Evolutionary conservation across 345 rosid species (phyloP).

Genomic region (Ailanthus altissimus): DNA sequence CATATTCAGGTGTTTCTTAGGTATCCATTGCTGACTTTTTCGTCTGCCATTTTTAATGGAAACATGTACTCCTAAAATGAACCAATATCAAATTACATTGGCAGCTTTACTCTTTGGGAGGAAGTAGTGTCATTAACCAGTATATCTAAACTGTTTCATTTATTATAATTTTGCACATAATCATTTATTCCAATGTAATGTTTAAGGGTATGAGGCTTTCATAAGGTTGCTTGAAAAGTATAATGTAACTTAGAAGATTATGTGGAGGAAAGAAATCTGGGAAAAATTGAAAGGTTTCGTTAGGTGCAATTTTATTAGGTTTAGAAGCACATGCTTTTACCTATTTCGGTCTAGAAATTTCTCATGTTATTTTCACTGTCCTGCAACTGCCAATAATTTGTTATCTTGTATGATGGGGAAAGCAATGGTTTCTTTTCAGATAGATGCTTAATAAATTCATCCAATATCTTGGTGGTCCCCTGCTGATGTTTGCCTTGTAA

Average conservation of each 20-base stretch:
- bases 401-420: background rate
- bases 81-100: background rate
- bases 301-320: constrained; percentile 1
- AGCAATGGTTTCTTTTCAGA: background rate
- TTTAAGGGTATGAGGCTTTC: background rate
- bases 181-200: background rate
- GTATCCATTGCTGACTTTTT: background rate
- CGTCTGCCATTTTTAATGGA: background rate
- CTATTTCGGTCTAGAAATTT: background rate
- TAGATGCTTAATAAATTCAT: background rate
- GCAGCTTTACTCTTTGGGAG: background rate
- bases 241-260: background rate
- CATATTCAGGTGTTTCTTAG: background rate
- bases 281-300: background rate
- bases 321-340: background rate
- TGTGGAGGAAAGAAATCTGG: background rate
- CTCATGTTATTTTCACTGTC: background rate
- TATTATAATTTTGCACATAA: background rate
- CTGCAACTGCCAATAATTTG: background rate
- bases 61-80: background rate
- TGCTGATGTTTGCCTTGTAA: constrained; percentile 18
- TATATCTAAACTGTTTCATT: background rate
- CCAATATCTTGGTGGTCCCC: background rate
- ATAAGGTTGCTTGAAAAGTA: background rate
- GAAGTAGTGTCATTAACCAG: background rate